Conservation (phyloP, 2,329 filamentous ascomycete species). For the Fonsecaea pugnacius region DNA sequence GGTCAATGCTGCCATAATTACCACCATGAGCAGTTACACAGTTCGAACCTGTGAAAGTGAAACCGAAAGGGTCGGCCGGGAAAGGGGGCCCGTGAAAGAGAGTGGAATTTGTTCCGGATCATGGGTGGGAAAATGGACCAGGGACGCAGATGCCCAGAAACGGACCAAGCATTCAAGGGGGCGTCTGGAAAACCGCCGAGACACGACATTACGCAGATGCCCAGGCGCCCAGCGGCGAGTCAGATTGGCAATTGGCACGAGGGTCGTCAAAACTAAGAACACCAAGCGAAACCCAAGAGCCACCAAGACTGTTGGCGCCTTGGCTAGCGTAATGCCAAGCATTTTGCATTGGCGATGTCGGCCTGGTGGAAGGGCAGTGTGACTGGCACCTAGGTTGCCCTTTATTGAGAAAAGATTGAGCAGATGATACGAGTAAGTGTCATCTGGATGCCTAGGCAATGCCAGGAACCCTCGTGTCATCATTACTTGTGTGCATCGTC, state of each 20-base stretch:
- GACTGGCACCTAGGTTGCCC: not conserved
- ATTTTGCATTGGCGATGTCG: not conserved
- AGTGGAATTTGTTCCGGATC: not conserved
- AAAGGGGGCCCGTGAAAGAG: not conserved
- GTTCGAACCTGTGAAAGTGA: not conserved
- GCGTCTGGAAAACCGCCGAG: slow-evolving; percentile 6
- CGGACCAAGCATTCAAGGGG: slow-evolving; percentile 14
- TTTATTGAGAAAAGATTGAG: not conserved
- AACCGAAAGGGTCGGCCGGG: not conserved
- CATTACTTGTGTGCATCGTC: not conserved
- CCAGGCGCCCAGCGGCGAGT: slow-evolving; percentile 21
- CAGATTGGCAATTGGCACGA: slow-evolving; percentile 2
- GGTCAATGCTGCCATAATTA: not conserved
- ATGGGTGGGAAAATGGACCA: not conserved
- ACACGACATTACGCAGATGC: slow-evolving; percentile 26
- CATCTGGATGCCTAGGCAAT: not conserved
- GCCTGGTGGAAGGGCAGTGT: not conserved
- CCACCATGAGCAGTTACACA: not conserved
- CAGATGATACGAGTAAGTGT: not conserved
- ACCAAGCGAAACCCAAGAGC: slow-evolving; percentile 17
- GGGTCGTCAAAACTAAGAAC: slow-evolving; percentile 22
- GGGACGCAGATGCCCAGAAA: not conserved
- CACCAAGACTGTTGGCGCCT: slow-evolving; percentile 17
- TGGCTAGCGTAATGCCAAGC: slow-evolving; percentile 15
- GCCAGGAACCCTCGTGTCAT: not conserved